Base-by-base conservation (phyloP, 495 filamentous ascomycete genomes). In the Aspergillus egyptiacus region DNA sequence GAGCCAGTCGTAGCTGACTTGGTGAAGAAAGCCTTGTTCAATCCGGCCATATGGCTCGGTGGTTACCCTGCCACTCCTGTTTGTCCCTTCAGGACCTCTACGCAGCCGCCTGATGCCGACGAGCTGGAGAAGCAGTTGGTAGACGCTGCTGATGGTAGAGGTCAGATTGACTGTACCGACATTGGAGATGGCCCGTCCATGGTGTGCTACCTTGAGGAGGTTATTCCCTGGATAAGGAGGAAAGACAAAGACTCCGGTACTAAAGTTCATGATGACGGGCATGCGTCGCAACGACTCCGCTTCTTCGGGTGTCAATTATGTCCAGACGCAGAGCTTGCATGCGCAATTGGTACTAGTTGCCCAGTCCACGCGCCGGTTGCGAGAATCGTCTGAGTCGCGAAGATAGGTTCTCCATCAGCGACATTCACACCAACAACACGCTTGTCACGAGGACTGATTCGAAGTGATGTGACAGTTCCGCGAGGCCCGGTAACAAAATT, bases 291-390 rank as follows among this genome's bases (percentile, higher is more conserved):
- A 70, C 3, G 56, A 54, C 1, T 63, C 57, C 46, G 84, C 75
- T 61, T 94, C 88, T 2, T 73, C 72, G 3, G 75, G 65, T 11
- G 28, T 27, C 24, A 4, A 5, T 27, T 8, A 5, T 27, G 5
- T 27, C 5, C 24, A 0, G 82, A n/a, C n/a, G n/a, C n/a, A n/a
- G n/a, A n/a, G n/a, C n/a, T n/a, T n/a, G 84, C 71, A 2, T 86
- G 86, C 27, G 78, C 65, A 0, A 91, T 61, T 56, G 89, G 81
- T 14, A 95, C 59, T 2, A 96, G 65, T 2, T 72, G 67, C 2
- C 77, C 74, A 3, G 84, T 85, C 90, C 89, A 95, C 0, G 90
- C 85, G 11, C 90, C 90, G 0, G 87, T 78, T 0, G 89, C 87
- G n/a, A 91, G 66, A 37, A 95, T 71, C 18, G 83, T 81, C 2